Base-by-base conservation (phyloP, 1,284 basidiomycete species). In the Irpex sp. region DNA sequence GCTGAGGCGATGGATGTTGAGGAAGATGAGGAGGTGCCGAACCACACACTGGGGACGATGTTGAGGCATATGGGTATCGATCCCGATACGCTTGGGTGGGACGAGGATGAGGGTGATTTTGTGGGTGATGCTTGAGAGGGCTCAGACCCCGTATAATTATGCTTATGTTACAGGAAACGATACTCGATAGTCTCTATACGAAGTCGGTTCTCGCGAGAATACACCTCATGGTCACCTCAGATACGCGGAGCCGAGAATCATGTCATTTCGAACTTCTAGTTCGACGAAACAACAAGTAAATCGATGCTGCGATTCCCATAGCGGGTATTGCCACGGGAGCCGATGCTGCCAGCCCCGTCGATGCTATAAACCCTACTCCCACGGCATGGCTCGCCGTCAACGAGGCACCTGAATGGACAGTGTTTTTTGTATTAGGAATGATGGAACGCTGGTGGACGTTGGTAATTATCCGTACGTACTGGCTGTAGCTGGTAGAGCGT, bases 31-130 rank as follows among this genome's bases (percentile, higher is more conserved):
- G 73, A 75, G 54, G 75, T 67, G 58, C 67, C 68, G 55, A 74
- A 77, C 61, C 76, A 83, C 56, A 86, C 80, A 6, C 67, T 90
- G 64, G 88, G 87, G 16, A 82, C 80, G 45, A 91, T 91, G 88
- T 77, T 91, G 62, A 77, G 80, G 61, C 82, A 84, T 64, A 71
- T 91, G 56, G 84, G 86, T 5, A 88, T 91, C 62, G 82, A 78
- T 58, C 84, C 84, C 33, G 79, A 82, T 62, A 88, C 85, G 18
- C 76, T 90, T 58, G 87, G 88, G 14, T 91, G 89, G 90, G 78
- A 85, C 62, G 86, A 90, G 36, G 83, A 83, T 42, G 84, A 85
- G 66, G 88, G 81, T 6, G 73, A 76, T 52, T 91, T 91, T 70
- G 74, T 79, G 39, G 83, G 82, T 61, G 74, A 69, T 56, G 54